These are phyloP conservation scores for Volvariella surrecta DNA, from an alignment of 1,284 basidiomycete genomes.

Conservation along the genomic window DNA sequence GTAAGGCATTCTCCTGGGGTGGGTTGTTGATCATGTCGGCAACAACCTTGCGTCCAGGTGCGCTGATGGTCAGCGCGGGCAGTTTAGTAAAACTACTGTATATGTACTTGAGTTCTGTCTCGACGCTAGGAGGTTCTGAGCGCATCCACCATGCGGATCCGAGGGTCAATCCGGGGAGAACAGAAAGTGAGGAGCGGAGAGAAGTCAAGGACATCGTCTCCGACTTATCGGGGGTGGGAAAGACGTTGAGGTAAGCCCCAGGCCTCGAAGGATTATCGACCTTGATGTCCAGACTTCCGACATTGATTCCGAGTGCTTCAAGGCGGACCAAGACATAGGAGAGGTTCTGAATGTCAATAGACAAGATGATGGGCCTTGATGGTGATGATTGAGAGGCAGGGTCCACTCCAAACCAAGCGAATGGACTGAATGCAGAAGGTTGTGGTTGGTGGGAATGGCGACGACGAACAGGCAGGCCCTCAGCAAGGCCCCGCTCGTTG, in stretches of 20 bases:
- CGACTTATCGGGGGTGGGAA: constrained; percentile 48
- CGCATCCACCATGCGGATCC: constrained; percentile 64
- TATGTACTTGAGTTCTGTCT: constrained; percentile 75
- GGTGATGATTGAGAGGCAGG: constrained; percentile 22
- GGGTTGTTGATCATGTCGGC: constrained; percentile 65
- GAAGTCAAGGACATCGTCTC: constrained; percentile 77
- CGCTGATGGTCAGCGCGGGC: constrained; percentile 62
- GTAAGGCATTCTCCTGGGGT: constrained; percentile 68
- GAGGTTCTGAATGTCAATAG: constrained; percentile 75
- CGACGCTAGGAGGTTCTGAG: constrained; percentile 47
- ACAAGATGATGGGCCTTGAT: constrained; percentile 50
- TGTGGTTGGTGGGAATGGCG: constrained; percentile 38
- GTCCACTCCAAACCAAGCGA: constrained; percentile 52
- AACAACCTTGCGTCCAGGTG: constrained; percentile 56
- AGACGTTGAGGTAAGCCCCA: constrained; percentile 63
- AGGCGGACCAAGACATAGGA: constrained; percentile 85
- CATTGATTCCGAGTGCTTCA: constrained; percentile 66
- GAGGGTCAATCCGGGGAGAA: constrained; percentile 68
- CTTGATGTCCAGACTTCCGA: constrained; percentile 77
- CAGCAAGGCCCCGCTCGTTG: constrained; percentile 64
- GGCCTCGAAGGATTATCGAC: constrained; percentile 65
- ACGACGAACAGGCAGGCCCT: constrained; percentile 42
- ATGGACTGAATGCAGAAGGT: constrained; percentile 42
- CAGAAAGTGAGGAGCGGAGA: constrained; percentile 70
- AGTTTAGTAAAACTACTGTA: constrained; percentile 86